phyloP scores from a whole-genome alignment of 305 asterid species.

The Fraxinus velutina region DNA sequence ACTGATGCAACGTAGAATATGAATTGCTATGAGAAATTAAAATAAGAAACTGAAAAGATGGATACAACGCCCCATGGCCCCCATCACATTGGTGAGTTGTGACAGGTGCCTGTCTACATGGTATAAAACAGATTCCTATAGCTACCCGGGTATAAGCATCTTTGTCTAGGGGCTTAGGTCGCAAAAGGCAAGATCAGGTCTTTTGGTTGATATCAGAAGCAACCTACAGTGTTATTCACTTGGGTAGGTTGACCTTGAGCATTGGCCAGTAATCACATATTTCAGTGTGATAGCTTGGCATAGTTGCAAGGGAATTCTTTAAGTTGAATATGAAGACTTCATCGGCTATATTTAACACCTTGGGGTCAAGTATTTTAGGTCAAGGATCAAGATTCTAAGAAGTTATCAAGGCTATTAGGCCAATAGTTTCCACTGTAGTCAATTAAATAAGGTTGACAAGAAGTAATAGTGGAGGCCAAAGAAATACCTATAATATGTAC shows the following conservation, averaged over 20 bases:
- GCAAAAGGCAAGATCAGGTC: neutral
- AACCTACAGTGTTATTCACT: neutral
- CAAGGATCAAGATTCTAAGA: neutral
- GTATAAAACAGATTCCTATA: neutral
- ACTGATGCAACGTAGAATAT: constrained; percentile 1
- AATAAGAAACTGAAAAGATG: neutral
- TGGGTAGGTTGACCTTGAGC: neutral
- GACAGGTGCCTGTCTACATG: neutral
- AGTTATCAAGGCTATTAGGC: neutral
- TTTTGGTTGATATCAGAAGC: neutral
- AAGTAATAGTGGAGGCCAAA: constrained; percentile 13
- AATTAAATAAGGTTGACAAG: constrained; percentile 12
- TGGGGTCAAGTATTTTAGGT: neutral
- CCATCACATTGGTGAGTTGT: neutral
- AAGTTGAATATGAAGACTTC: neutral
- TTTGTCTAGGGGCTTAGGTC: neutral
- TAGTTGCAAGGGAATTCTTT: neutral
- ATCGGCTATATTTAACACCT: neutral
- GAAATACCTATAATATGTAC: constrained; percentile 64
- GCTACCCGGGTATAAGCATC: neutral
- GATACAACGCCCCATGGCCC: neutral
- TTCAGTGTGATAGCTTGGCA: neutral
- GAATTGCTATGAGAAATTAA: neutral
- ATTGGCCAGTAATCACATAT: neutral
- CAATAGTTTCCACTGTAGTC: neutral